phyloP scores from a whole-genome alignment of 495 filamentous ascomycete genomes.

The Tuber aestivum region DNA sequence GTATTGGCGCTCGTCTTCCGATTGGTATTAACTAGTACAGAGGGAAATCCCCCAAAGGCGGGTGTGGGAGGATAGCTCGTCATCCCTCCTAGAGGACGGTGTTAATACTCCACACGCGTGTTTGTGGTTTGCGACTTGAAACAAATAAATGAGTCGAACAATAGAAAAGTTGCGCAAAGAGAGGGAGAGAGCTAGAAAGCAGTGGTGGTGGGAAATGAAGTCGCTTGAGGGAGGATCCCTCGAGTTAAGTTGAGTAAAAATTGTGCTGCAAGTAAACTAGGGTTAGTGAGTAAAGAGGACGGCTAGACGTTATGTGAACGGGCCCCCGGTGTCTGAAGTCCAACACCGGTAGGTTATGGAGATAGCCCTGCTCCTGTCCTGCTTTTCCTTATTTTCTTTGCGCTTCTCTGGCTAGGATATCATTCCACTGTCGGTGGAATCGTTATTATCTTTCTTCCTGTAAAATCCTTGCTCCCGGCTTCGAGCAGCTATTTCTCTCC shows the following conservation, averaged over 20 bases:
- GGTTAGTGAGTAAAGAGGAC: not conserved
- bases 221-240: constrained; percentile 22
- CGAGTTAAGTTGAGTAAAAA: not conserved
- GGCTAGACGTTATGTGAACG: not conserved
- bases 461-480: not conserved
- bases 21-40: constrained; percentile 24
- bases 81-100: constrained; percentile 45
- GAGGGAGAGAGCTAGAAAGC: constrained; percentile 15
- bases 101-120: constrained; percentile 6
- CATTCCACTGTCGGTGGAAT: not conserved
- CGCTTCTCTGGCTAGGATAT: not conserved
- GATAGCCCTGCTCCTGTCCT: not conserved
- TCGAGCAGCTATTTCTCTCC: not conserved
- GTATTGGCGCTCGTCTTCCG: constrained; percentile 32
- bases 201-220: constrained; percentile 10
- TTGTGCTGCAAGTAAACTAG: not conserved
- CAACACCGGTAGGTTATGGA: not conserved
- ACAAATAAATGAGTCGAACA: not conserved
- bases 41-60: constrained; percentile 47
- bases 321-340: not conserved
- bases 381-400: not conserved
- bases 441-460: not conserved
- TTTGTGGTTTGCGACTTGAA: not conserved
- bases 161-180: constrained; percentile 11
- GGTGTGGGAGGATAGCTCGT: constrained; percentile 54